Base-by-base conservation (phyloP, 331 rosid species). In the Arachis monticola region DNA sequence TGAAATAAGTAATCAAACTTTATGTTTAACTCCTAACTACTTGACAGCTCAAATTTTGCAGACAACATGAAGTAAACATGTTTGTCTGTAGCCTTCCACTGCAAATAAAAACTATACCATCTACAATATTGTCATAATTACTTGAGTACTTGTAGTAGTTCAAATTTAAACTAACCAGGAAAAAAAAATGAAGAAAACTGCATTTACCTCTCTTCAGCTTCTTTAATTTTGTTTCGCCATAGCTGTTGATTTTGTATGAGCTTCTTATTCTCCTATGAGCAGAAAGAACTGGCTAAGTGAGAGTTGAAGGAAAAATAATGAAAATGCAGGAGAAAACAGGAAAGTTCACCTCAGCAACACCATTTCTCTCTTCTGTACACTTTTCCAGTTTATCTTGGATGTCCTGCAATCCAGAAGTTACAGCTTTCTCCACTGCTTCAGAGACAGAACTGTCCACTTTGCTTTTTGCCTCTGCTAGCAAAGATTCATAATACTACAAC, bases 181-280 rank as follows among this genome's bases (percentile, higher is more conserved):
- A 22, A 22, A 22, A 44, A 22, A 71, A 38, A 62, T 7, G 14
- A 74, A 48, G 13, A 35, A 50, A 17, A 22, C 27, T 35, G 52
- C 3, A 38, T 5, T 66, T 85, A 95, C 97, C 99, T 87, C 76
- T 92, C 91, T 77, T 85, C 92, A 81, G 75, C 85, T 85, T 86
- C 92, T 77, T 92, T 88, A 79, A 81, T 82, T 78, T 86, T 90
- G 17, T 74, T 79, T 45, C 90, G 72, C 88, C 81, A 83, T 46
- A 58, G 58, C 76, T 90, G 89, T 90, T 92, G 97, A 80, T 82
- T 87, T 91, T 90, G 84, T 62, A 95, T 90, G 82, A 92, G 90
- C 55, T 79, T 85, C 46, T 81, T 85, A 66, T 95, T 90, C 53
- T 86, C 60, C 97, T 95, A 79, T 46, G 67, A 65, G 64, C 67